Evolutionary conservation across 2,329 filamentous ascomycete species (phyloP), one percentile per base, ranked within the genome.

Genomic region (Truncatella angustata): DNA sequence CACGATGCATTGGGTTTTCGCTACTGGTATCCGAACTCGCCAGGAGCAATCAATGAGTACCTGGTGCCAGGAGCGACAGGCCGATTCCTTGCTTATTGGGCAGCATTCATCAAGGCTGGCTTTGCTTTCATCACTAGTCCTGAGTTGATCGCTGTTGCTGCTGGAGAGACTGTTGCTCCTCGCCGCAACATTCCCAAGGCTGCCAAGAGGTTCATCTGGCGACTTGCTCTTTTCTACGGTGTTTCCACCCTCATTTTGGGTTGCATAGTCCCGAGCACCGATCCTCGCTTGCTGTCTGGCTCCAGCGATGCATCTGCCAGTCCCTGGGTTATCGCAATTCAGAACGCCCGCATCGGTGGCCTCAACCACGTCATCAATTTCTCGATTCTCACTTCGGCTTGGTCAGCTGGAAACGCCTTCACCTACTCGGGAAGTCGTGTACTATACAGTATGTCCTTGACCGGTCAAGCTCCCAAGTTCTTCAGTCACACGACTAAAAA

Each of bases 311-410:
- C 83, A 7, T 78, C 76, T 7, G 79, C 82, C 2, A 85, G 80
- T 28, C 85, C 85, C 1, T 83, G 85, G 67, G 82, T 85, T 47
- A 80, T 85, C 57, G 86, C 86, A 28, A 90, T 90, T 70, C 77
- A 84, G 63, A 74, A 80, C 20, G 77, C 86, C 4, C 77, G 81
- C 10, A 90, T 92, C 59, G 69, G 72, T 2, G 79, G 76, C 1
- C 76, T 90, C 2, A 81, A 86, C 59, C 81, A 80, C 55, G 76
- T 88, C 58, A 85, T 89, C 71, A 89, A 90, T 63, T 85, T 78
- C 30, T 83, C 81, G 18, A 81, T 89, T 59, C 72, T 88, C 48
- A 84, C 86, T 14, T 86, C 83, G 5, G 86, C 85, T 2, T 82
- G 80, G 75, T 83, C 80, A 1, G 81, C 81, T 5, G 80, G 77